These are phyloP conservation scores for Yarrowia yakushimensis DNA, from an alignment of 805 yeast genomes.

Conservation along the genomic window DNA sequence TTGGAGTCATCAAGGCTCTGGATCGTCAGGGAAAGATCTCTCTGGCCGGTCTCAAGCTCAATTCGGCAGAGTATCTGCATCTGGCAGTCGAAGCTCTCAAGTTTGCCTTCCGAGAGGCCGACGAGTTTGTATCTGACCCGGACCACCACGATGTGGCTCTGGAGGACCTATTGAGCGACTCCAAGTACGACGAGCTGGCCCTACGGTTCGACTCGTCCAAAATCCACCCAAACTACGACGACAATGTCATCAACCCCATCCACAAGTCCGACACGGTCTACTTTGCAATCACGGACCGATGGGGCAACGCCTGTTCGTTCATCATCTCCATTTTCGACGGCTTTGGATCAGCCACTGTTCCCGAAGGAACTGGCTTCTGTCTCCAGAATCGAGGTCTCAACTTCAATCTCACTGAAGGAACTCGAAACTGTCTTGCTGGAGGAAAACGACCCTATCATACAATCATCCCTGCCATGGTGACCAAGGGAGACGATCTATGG, in stretches of 20 bases:
- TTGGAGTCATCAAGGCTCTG: slow-evolving; percentile 61
- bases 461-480: slow-evolving; percentile 77
- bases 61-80: slow-evolving; percentile 68
- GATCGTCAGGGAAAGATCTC: slow-evolving; percentile 45
- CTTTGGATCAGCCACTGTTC: slow-evolving; percentile 70
- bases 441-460: slow-evolving; percentile 78
- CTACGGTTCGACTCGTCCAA: slow-evolving; percentile 43
- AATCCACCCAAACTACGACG: slow-evolving; percentile 43
- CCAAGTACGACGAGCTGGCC: slow-evolving; percentile 51
- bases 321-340: slow-evolving; percentile 68
- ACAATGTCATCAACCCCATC: slow-evolving; percentile 52
- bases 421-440: slow-evolving; percentile 61
- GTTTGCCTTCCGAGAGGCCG: slow-evolving; percentile 69
- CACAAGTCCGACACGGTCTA: slow-evolving; percentile 68
- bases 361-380: slow-evolving; percentile 57
- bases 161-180: slow-evolving; percentile 45
- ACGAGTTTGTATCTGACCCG: slow-evolving; percentile 66
- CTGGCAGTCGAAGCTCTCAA: slow-evolving; percentile 67
- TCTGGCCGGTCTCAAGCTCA: slow-evolving; percentile 47
- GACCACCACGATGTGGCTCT: slow-evolving; percentile 40
- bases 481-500: slow-evolving; percentile 46
- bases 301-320: slow-evolving; percentile 79
- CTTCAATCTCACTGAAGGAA: slow-evolving; percentile 57
- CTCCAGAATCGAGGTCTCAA: slow-evolving; percentile 76
- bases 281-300: slow-evolving; percentile 57